A percentile compares a stretch with the other conserved stretches of the same genome.
Conservation (phyloP, 176 grass and related monocot species). For the Miscanthus lutarioriparius region DNA sequence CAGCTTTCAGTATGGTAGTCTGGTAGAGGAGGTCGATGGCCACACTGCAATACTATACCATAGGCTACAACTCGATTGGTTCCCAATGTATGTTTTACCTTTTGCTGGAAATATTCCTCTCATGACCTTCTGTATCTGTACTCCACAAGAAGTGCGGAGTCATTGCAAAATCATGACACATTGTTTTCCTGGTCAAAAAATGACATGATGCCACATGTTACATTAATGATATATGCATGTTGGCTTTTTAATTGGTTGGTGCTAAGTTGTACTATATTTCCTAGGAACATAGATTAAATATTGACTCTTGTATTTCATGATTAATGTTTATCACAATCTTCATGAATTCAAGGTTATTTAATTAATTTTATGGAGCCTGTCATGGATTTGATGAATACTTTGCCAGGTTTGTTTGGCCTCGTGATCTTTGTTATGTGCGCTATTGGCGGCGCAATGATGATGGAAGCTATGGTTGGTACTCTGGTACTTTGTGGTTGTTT, state of each 20-base stretch:
- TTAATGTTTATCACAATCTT: constrained; percentile 24
- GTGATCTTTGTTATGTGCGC: constrained; percentile 94
- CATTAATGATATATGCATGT: constrained; percentile 5
- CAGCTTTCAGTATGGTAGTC: constrained; percentile 97
- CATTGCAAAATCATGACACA: constrained; percentile 9
- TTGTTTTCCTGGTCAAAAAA: neutral
- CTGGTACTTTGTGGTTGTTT: constrained; percentile 32
- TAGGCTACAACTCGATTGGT: constrained; percentile 96
- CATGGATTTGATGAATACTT: constrained; percentile 31
- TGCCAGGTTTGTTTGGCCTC: constrained; percentile 86
- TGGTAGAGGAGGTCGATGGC: constrained; percentile 96
- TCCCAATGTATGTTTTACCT: constrained; percentile 70
- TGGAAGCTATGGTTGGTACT: constrained; percentile 95
- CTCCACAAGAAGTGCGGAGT: constrained; percentile 9
- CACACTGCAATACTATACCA: constrained; percentile 96
- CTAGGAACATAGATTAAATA: constrained; percentile 2
- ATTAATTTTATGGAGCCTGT: constrained; percentile 18
- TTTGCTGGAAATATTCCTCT: constrained; percentile 21
- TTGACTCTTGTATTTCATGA: constrained; percentile 30
- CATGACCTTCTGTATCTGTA: neutral
- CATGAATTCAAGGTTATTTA: constrained; percentile 4
- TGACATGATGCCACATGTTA: constrained; percentile 1
- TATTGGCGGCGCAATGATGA: constrained; percentile 99
- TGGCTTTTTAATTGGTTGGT: neutral
- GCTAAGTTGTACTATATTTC: constrained; percentile 14